Percentiles rank a stretch among this genome's conserved stretches.
Evolutionary conservation across 2,329 filamentous ascomycete species (phyloP).

Genomic region (Ascochyta lentis): DNA sequence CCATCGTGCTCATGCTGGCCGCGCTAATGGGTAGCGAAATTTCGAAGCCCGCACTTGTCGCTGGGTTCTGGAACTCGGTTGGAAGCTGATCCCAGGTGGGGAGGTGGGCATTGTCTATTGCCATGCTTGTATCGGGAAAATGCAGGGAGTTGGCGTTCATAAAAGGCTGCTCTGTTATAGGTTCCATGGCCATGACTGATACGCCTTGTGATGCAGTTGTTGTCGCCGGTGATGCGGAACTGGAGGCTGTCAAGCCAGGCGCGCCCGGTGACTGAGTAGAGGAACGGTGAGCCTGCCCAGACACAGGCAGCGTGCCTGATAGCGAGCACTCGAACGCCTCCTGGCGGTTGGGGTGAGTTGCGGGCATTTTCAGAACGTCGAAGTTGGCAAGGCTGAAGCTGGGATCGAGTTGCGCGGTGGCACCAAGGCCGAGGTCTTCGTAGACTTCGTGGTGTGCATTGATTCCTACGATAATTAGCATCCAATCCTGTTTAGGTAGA

Average conservation of each 20-base stretch:
- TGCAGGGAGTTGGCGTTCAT: neutral
- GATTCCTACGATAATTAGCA: slow-evolving; percentile 14
- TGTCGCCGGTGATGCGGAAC: slow-evolving; percentile 18
- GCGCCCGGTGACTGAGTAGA: slow-evolving; percentile 24
- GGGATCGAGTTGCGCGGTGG: slow-evolving; percentile 30
- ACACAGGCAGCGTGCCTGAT: slow-evolving; percentile 29
- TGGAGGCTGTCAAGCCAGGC: slow-evolving; percentile 27
- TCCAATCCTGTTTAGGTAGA: neutral
- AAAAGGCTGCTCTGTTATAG: slow-evolving; percentile 32
- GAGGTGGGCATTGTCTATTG: slow-evolving; percentile 30
- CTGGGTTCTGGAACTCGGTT: slow-evolving; percentile 31
- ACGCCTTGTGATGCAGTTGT: slow-evolving; percentile 25
- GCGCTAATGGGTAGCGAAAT: slow-evolving; percentile 24
- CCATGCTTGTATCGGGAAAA: slow-evolving; percentile 2
- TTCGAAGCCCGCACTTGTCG: slow-evolving; percentile 27
- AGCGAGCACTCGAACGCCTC: slow-evolving; percentile 37
- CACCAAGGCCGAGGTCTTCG: slow-evolving; percentile 44
- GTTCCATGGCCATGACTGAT: slow-evolving; percentile 19
- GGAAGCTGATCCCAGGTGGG: slow-evolving; percentile 40
- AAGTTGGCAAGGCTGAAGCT: slow-evolving; percentile 44
- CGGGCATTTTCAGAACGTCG: slow-evolving; percentile 14
- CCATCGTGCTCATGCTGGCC: slow-evolving; percentile 15
- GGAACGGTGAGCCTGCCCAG: slow-evolving; percentile 20
- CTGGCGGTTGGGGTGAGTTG: slow-evolving; percentile 21
- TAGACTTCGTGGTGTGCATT: slow-evolving; percentile 34